Evolutionary conservation across 2,329 filamentous ascomycete species (phyloP), one percentile per base, ranked within the genome.

Genomic region (Xylariaceae sp.): DNA sequence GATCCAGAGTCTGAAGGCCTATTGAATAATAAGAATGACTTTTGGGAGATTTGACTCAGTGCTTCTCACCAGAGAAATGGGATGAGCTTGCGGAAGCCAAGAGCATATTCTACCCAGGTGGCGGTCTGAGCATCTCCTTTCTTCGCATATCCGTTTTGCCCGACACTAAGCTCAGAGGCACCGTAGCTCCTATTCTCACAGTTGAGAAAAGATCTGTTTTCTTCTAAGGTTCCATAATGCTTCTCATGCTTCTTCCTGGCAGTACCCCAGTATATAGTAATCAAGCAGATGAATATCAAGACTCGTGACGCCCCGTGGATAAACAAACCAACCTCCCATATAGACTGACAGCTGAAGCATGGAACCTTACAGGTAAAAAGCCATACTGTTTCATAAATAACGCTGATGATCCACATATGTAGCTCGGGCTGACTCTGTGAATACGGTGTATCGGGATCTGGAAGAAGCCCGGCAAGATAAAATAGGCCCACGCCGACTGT

Each of bases 1-100:
- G 34, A 5, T 3, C 26, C 24, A 17, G 29, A 33, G 14, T 51
- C 48, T 5, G 39, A 51, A 2, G 48, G 48, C 48, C 48, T 51
- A 17, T 12, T 7, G 12, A 37, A 26, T n/a, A 6, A 28, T 39
- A n/a, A 49, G 19, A 7, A 19, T 1, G 3, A 21, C 33, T 41
- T 3, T 34, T 34, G 12, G 17, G 3, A 1, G 8, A 23, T 24
- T 28, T n/a, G 3, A 12, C 28, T 6, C 28, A 6, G 28, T 31
- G 12, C 7, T 7, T 7, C 36, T 51, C 37, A 51, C 47, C 47
- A 51, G 9, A 51, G 48, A 28, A 33, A 51, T 12, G 48, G 48
- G 9, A 51, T 33, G 3, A 51, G 48, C 19, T 51, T 43, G 11
- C 19, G 19, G 29, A 51, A 51, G 16, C 48, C 48, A 29, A 51